Base-by-base conservation (phyloP, 2,329 filamentous ascomycete genomes). In the Cercospora sp. region DNA sequence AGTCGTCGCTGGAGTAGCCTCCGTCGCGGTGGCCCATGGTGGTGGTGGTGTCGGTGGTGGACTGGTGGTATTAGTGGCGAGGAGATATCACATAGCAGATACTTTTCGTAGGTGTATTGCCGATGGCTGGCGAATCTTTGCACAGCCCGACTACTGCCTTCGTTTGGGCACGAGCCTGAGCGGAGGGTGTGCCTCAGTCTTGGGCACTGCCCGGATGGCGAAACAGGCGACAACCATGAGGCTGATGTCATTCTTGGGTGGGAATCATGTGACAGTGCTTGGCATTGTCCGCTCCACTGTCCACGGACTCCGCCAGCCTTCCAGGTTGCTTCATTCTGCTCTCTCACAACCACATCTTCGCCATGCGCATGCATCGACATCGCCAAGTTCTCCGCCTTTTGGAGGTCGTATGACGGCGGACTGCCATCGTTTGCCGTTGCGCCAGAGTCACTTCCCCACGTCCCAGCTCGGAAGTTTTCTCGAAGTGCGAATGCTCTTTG, bases 1-100 rank as follows among this genome's bases (percentile, higher is more conserved):
- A 68, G 31, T 62, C 67, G 30, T 68, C 67, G 63, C 67, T 68
- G 36, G 51, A 59, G 28, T 68, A 65, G 60, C 60, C 42, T 51
- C 26, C 59, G 63, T 66, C 39, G 39, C 33, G 59, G 55, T 62
- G 31, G 20, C 59, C 63, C 67, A 68, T 68, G 63, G 16, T 65
- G 31, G n/a, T 12, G n/a, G 33, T 61, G n/a, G 23, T 30, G 53
- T 18, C n/a, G 59, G n/a, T 36, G 30, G n/a, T 42, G 30, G 28
- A 36, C 57, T 60, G 59, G 23, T 61, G 59, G 20, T 28, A 42
- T 51, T 53, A 63, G 60, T 53, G 23, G 60, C 42, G 28, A 51
- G 23, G n/a, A 26, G 26, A 28, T 20, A 28, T 31, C 39, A 30
- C 60, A 51, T 63, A 53, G 23, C 23, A 28, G n/a, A 8, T 6